Evolutionary conservation across 2,329 filamentous ascomycete genomes (phyloP).

Genomic region (Dactylellina cionopaga): DNA sequence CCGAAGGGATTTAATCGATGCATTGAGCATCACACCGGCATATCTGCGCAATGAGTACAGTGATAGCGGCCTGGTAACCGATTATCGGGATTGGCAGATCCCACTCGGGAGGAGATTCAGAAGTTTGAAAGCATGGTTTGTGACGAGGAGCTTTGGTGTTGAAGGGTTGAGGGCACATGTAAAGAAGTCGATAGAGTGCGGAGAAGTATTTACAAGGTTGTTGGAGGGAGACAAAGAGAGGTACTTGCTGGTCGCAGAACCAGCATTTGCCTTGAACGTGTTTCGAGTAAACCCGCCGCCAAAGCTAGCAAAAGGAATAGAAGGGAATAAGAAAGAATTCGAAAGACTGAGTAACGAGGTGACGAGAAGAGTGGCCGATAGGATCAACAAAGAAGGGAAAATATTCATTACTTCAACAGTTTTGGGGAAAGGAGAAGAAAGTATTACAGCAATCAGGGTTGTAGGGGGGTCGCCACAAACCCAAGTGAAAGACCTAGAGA

Average conservation of each 20-base stretch:
- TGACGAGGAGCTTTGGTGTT: conserved; percentile 83
- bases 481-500: conserved; percentile 76
- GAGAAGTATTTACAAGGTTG: conserved; percentile 74
- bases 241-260: conserved; percentile 78
- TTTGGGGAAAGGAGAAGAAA: conserved; percentile 65
- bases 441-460: conserved; percentile 80
- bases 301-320: conserved; percentile 30
- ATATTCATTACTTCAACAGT: conserved; percentile 85
- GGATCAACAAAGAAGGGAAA: conserved; percentile 76
- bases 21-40: conserved; percentile 79
- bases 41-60: conserved; percentile 86
- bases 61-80: conserved; percentile 84
- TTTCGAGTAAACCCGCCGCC: conserved; percentile 70
- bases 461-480: conserved; percentile 76
- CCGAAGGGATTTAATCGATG: conserved; percentile 78
- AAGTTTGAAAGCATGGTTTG: conserved; percentile 93
- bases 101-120: conserved; percentile 89
- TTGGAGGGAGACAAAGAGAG: conserved; percentile 72
- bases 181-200: conserved; percentile 72
- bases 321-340: conserved; percentile 53
- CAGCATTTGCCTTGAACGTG: conserved; percentile 81
- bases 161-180: conserved; percentile 79
- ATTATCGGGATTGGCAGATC: conserved; percentile 98
- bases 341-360: conserved; percentile 71
- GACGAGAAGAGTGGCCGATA: conserved; percentile 79